Percentiles rank a stretch among this genome's conserved stretches.
Conservation (phyloP, 176 grass and related monocot species). For the Carex kokanica region DNA sequence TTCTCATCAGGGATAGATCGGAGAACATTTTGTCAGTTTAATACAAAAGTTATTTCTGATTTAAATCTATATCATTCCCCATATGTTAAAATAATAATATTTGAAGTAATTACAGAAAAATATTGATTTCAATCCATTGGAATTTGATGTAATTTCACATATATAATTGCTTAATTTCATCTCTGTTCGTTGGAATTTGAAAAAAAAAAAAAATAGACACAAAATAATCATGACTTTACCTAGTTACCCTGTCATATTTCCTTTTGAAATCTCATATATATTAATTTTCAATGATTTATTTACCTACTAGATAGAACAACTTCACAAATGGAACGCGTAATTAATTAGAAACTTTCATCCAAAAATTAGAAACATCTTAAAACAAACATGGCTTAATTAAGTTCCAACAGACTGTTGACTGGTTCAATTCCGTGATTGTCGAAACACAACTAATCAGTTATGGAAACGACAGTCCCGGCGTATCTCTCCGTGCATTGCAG, state of each 20-base stretch:
- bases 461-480: slow-evolving; percentile 47
- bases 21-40: background rate
- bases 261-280: background rate
- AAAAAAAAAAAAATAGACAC: background rate
- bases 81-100: background rate
- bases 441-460: slow-evolving; percentile 20
- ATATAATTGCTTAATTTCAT: background rate
- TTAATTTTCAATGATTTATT: background rate
- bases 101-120: background rate
- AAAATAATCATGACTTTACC: background rate
- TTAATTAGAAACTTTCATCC: background rate
- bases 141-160: background rate
- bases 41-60: background rate
- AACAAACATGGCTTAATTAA: background rate
- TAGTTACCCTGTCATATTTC: background rate
- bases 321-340: background rate
- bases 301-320: background rate
- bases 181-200: background rate
- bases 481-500: slow-evolving; percentile 52
- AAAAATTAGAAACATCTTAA: background rate
- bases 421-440: background rate
- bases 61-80: background rate
- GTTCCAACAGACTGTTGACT: background rate
- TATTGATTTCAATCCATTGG: background rate
- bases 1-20: background rate